A percentile compares a stretch with the other conserved stretches of the same genome.
These are phyloP conservation scores for Aspergillus nanangensis DNA, from an alignment of 495 filamentous ascomycete species.

Conservation along the genomic window DNA sequence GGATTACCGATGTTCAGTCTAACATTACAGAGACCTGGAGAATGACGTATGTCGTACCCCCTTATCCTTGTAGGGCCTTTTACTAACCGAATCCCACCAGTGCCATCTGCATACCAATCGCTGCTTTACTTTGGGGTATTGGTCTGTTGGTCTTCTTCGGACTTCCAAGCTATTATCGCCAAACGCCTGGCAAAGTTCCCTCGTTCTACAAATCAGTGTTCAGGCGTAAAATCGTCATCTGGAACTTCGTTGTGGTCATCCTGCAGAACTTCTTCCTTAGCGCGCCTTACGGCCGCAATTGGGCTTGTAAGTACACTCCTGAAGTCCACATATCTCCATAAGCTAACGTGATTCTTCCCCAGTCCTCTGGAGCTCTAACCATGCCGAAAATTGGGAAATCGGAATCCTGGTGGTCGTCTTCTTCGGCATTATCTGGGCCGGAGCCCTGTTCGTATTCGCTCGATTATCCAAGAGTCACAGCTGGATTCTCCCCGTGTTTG, in stretches of 20 bases:
- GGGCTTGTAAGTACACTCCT: slow-evolving; percentile 34
- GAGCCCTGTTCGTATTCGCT: slow-evolving; percentile 33
- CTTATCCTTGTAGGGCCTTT: not conserved
- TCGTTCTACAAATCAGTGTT: slow-evolving; percentile 47
- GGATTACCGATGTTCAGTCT: slow-evolving; percentile 26
- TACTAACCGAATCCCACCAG: slow-evolving; percentile 16
- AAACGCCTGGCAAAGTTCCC: slow-evolving; percentile 63
- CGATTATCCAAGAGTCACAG: slow-evolving; percentile 41
- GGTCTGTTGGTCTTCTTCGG: slow-evolving; percentile 41
- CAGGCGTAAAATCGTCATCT: slow-evolving; percentile 45
- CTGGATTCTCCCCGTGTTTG: slow-evolving; percentile 49
- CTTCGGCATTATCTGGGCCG: slow-evolving; percentile 43
- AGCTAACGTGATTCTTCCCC: slow-evolving; percentile 5
- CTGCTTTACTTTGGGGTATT: slow-evolving; percentile 37
- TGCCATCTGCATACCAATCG: slow-evolving; percentile 40
- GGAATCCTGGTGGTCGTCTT: slow-evolving; percentile 39
- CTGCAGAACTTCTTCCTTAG: slow-evolving; percentile 47
- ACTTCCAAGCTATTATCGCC: slow-evolving; percentile 49
- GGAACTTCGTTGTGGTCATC: slow-evolving; percentile 46
- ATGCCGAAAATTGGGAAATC: slow-evolving; percentile 42
- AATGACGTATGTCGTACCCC: slow-evolving; percentile 35
- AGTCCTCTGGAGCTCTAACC: slow-evolving; percentile 46
- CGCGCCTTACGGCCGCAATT: slow-evolving; percentile 47
- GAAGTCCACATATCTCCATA: no score
- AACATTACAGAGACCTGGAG: slow-evolving; percentile 41